Conservation (phyloP, 305 asterid genomes). For the Lippia alba region DNA sequence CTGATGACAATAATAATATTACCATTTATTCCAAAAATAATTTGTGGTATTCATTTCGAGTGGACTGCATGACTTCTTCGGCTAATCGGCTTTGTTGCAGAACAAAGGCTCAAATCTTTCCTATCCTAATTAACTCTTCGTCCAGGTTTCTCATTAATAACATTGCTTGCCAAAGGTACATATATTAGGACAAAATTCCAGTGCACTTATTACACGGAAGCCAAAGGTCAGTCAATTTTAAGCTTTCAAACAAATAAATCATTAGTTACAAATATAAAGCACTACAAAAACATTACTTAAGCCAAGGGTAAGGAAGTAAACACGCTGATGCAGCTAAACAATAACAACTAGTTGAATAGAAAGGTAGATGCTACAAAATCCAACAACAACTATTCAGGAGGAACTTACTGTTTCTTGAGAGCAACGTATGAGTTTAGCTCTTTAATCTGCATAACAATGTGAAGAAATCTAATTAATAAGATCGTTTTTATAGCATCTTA, state of each 20-base stretch:
- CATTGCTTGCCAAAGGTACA: conserved; percentile 12
- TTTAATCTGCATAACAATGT: conserved; percentile 73
- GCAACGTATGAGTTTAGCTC: conserved; percentile 94
- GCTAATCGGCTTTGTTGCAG: not conserved
- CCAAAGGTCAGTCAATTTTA: conserved; percentile 3
- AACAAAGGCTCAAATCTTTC: not conserved
- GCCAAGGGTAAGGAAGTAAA: conserved; percentile 28
- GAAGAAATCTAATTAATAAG: conserved; percentile 31
- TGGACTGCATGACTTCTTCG: not conserved
- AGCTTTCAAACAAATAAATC: conserved; percentile 25
- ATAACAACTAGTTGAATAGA: conserved; percentile 8
- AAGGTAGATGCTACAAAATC: conserved; percentile 18
- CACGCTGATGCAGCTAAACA: conserved; percentile 8
- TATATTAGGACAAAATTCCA: not conserved
- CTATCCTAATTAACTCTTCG: not conserved
- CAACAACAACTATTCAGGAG: conserved; percentile 15
- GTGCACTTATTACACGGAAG: not conserved
- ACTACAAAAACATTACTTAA: not conserved
- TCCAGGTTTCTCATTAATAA: not conserved
- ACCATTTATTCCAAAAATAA: not conserved
- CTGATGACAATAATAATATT: not conserved
- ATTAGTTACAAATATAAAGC: not conserved
- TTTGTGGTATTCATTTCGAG: not conserved
- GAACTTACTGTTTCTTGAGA: conserved; percentile 88
- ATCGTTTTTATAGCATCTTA: conserved; percentile 20